These are phyloP conservation scores for Furcasterigmium sp. DNA, from an alignment of 2,329 filamentous ascomycete genomes.

Conservation along the genomic window DNA sequence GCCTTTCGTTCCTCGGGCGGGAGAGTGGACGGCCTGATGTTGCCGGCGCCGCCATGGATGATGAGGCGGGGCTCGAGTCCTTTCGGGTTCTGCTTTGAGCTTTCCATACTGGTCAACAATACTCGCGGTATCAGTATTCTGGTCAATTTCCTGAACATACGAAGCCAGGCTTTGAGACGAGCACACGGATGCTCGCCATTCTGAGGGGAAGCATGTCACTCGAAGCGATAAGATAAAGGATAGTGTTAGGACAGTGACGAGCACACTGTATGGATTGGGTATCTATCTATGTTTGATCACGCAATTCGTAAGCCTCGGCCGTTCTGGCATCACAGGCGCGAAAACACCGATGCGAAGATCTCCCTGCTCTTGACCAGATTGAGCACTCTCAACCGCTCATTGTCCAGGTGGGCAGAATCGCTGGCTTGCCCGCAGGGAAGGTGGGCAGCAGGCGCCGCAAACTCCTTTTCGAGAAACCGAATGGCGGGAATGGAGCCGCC, in stretches of 20 bases:
- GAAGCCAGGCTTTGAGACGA: too few relatives aligned
- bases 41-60: conserved; percentile 70
- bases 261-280: conserved; percentile 6
- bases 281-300: conserved; percentile 6
- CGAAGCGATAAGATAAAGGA: too few relatives aligned
- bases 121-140: too few relatives aligned
- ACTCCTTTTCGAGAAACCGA: conserved; percentile 90
- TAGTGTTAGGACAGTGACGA: too few relatives aligned
- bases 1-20: conserved; percentile 50
- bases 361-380: conserved; percentile 90
- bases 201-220: too few relatives aligned
- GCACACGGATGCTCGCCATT: too few relatives aligned
- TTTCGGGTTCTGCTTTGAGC: conserved; percentile 8
- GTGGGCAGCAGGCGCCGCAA: conserved; percentile 84
- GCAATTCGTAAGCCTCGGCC: background rate
- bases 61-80: conserved; percentile 60
- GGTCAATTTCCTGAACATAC: too few relatives aligned
- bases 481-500: conserved; percentile 94
- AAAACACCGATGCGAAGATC: conserved; percentile 85
- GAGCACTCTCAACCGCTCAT: conserved; percentile 81
- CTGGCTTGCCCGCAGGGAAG: conserved; percentile 92
- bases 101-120: too few relatives aligned
- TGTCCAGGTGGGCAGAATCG: conserved; percentile 89
- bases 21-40: conserved; percentile 56
- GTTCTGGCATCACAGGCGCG: conserved; percentile 43